Evolutionary conservation across 148 eudicot species (phyloP), one percentile per base, ranked within the genome.

Genomic region (Fagopyrum tataricum): DNA sequence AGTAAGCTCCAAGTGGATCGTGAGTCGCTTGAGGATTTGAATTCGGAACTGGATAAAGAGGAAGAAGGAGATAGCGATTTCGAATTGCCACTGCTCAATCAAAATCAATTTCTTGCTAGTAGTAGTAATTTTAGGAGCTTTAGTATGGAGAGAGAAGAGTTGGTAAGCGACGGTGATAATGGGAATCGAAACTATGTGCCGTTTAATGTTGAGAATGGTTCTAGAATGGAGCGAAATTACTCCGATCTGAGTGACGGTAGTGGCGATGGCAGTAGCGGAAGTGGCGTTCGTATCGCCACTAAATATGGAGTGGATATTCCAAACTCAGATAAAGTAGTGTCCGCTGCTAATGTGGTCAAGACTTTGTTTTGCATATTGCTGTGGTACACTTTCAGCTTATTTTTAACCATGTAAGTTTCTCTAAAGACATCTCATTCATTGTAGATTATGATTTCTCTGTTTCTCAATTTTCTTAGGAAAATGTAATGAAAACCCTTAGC

Each of bases 341-440:
- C 97, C 31, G 73, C 78, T 41, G 86, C 88, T 31, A 89, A 95
- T 85, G 86, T 95, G 81, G 82, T 91, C 58, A 95, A 91, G 82
- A 95, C 96, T 12, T 71, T 91, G 76, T 87, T 87, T 66, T 86
- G 92, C 68, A 82, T 95, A 72, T 84, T 88, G 64, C 87, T 90
- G 67, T 95, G 99, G 97, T 95, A 95, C 77, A 85, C 86, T 40
- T 91, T 95, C 88, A 95, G 99, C 84, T 85, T 90, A 79, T 87
- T 92, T 67, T 82, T 95, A 80, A 95, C 98, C 43, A 66, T 91
- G 98, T 95, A 87, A 95, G 98, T 84, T 5, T 56, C 69, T 43
- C 26, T 64, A 31, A 3, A 31, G 1, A 31, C 37, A 31, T 31
- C 18, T 53, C 18, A 26, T 39, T 7, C 67, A 58, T 1, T 67